A percentile compares a stretch with the other conserved stretches of the same genome.
Conservation (phyloP, 192 early-diverging fungal genomes). For the Coemansia sp. region DNA sequence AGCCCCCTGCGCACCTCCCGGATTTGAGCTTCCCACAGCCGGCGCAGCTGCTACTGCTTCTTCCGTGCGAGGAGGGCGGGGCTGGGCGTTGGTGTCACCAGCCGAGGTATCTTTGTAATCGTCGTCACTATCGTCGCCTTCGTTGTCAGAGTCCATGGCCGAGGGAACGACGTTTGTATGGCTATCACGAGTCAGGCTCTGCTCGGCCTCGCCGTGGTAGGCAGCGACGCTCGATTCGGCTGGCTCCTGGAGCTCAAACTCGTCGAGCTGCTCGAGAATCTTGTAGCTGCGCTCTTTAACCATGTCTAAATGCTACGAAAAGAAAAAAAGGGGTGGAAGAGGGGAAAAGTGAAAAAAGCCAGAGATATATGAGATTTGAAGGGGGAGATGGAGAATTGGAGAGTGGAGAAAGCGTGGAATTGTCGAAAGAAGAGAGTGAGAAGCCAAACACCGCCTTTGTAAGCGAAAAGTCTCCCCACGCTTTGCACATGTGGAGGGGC, state of each 20-base stretch:
- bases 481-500: not conserved
- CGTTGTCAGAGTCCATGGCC: slow-evolving; percentile 30
- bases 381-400: not conserved
- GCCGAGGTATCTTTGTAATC: slow-evolving; percentile 7
- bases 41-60: not conserved
- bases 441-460: not conserved
- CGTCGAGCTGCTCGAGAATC: slow-evolving; percentile 53
- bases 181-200: slow-evolving; percentile 29
- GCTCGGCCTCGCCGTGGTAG: slow-evolving; percentile 21
- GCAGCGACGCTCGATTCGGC: slow-evolving; percentile 26
- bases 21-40: not conserved
- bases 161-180: slow-evolving; percentile 41
- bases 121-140: slow-evolving; percentile 19
- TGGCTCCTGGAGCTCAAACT: slow-evolving; percentile 42
- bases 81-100: not conserved
- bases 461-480: not conserved
- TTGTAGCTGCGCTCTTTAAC: slow-evolving; percentile 51
- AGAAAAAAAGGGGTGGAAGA: slow-evolving; percentile 8
- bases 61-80: not conserved
- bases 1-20: not conserved
- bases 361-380: not conserved
- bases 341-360: not conserved
- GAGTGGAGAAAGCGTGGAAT: not conserved
- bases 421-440: not conserved
- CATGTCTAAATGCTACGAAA: slow-evolving; percentile 10